Evolutionary conservation across 1,139 yeast genomes (phyloP), one percentile per base, ranked within the genome.

Genomic region (Geotrichum citri-aurantii): DNA sequence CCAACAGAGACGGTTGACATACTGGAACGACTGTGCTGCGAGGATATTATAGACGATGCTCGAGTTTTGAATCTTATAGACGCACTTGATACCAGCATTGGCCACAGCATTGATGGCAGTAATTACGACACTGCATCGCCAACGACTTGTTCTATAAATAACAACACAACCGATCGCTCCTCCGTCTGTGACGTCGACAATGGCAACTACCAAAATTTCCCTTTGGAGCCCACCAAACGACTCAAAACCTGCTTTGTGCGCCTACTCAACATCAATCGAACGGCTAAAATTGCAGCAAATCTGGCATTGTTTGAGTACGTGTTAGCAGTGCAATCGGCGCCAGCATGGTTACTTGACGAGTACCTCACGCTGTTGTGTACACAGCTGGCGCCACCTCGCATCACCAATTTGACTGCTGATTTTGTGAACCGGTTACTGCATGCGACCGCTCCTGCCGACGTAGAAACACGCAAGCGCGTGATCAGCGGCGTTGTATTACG

Each of bases 391-490:
- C 53, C 59, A 11, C 54, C 54, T 14, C 33, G 56, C 11, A 52
- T 57, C 4, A 52, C 57, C 11, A 57, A 57, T 23, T 48, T 47
- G 14, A 51, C 59, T 4, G 59, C 56, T 17, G 57, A 57, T 29
- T 54, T 57, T 54, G 56, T 50, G 21, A 47, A 50, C 44, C 51
- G 48, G 27, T 21, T 57, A 12, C 42, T 55, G 19, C 44, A 37
- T n/a, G 21, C 19, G 14, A 37, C 44, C 10, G 17, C 44, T n/a
- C 21, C 44, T 37, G 10, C 44, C 10, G 44, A 37, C 21, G 21
- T 37, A 37, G 44, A 37, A n/a, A 37, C 31, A 2, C 17, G 26
- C 46, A 50, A 33, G 24, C 46, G 33, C 8, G 42, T 57, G 10
- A 44, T 57, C 12, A 54, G 51, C 27, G 59, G 59, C 2, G 46